Percentiles rank a stretch among this genome's conserved stretches.
These are phyloP conservation scores for Boeremia exigua DNA, from an alignment of 2,329 filamentous ascomycete species.

Conservation along the genomic window DNA sequence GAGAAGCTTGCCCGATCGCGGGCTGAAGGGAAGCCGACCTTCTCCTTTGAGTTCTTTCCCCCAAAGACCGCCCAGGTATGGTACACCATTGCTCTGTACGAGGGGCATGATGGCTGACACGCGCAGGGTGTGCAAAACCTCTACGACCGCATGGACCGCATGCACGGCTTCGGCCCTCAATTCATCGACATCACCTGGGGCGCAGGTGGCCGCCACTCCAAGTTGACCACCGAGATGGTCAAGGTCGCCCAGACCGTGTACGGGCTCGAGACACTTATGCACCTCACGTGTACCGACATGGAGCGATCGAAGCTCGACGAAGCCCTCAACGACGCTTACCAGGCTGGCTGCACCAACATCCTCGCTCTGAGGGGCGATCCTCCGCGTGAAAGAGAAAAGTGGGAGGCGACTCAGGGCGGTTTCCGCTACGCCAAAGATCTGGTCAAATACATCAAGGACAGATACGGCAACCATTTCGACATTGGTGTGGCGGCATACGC, in stretches of 20 bases:
- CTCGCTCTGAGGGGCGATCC: constrained; percentile 92
- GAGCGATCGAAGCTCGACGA: constrained; percentile 88
- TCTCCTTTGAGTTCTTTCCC: constrained; percentile 99
- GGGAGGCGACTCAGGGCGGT: constrained; percentile 84
- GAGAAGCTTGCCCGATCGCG: constrained; percentile 87
- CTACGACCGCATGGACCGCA: constrained; percentile 99
- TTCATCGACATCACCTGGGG: constrained; percentile 99
- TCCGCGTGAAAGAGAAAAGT: constrained; percentile 90
- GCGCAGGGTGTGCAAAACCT: constrained; percentile 88
- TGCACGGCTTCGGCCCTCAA: constrained; percentile 90
- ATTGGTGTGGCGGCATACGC: constrained; percentile 98
- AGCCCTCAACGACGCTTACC: constrained; percentile 86
- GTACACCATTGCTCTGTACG: not conserved
- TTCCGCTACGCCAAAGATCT: constrained; percentile 94
- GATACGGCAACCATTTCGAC: constrained; percentile 89
- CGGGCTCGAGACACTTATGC: constrained; percentile 98
- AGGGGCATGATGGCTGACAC: constrained; percentile 18
- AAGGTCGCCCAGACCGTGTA: constrained; percentile 93
- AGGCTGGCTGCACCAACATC: constrained; percentile 96
- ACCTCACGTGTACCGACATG: constrained; percentile 98
- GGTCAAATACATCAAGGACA: constrained; percentile 79
- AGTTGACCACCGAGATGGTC: constrained; percentile 97
- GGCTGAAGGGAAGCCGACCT: constrained; percentile 79
- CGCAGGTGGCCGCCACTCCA: constrained; percentile 86
- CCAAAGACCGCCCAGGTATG: constrained; percentile 85